phyloP scores from a whole-genome alignment of 1,284 basidiomycete genomes.

The Xanthoconium separans region DNA sequence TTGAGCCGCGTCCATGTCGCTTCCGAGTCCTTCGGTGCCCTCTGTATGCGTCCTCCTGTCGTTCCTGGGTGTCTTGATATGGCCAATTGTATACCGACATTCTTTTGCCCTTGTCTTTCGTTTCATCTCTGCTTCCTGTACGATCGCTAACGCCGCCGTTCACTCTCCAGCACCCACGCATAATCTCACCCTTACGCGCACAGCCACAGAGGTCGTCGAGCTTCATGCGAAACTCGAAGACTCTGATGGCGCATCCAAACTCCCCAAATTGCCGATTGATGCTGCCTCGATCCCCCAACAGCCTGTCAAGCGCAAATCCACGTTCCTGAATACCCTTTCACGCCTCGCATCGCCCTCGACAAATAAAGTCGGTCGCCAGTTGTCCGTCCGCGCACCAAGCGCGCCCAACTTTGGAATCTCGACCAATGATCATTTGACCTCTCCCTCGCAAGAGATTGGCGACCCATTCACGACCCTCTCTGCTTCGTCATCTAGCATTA shows the following conservation, averaged over 20 bases:
- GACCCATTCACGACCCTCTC: constrained; percentile 59
- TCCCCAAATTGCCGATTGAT: constrained; percentile 65
- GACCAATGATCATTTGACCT: constrained; percentile 40
- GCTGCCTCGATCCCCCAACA: constrained; percentile 45
- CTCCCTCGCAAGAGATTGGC: constrained; percentile 52
- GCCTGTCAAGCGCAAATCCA: constrained; percentile 72
- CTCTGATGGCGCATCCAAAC: constrained; percentile 49
- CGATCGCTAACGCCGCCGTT: constrained; percentile 34
- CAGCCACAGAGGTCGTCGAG: constrained; percentile 71
- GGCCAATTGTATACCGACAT: constrained; percentile 13
- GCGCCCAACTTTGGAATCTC: constrained; percentile 30
- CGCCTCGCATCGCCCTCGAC: constrained; percentile 69
- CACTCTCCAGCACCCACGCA: constrained; percentile 71
- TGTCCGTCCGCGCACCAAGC: constrained; percentile 32
- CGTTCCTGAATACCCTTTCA: constrained; percentile 78
- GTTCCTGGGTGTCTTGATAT: constrained; percentile 17
- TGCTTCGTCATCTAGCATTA: constrained; percentile 26
- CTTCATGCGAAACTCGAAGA: constrained; percentile 71
- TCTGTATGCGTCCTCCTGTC: constrained; percentile 15
- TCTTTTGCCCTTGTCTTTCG: constrained; percentile 15
- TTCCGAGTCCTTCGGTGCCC: constrained; percentile 31
- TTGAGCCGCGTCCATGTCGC: constrained; percentile 21
- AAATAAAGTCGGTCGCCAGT: constrained; percentile 41
- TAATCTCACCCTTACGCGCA: constrained; percentile 82
- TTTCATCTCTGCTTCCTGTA: constrained; percentile 13